A percentile compares a stretch with the other conserved stretches of the same genome.
Conservation (phyloP, 495 filamentous ascomycete genomes). For the Monascus purpureus region DNA sequence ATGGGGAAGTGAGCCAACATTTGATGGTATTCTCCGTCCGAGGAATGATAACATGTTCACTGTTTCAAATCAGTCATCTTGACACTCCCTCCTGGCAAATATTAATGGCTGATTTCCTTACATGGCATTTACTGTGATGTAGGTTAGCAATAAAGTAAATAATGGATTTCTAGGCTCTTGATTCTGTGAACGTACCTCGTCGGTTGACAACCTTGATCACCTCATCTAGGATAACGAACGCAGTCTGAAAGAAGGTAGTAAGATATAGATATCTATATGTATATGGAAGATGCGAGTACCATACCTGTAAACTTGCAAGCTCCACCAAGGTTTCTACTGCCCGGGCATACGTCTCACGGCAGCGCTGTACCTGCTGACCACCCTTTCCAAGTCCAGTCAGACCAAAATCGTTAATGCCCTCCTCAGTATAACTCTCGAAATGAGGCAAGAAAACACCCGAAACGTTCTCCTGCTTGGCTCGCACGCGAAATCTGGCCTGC, state of each 20-base stretch:
- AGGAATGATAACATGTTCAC: constrained; percentile 94
- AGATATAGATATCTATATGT: background rate
- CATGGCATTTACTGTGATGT: constrained; percentile 75
- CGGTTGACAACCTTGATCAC: constrained; percentile 99
- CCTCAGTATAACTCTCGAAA: constrained; percentile 71
- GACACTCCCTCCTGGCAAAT: too few relatives aligned
- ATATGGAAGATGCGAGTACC: constrained; percentile 2
- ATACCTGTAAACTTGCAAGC: constrained; percentile 78
- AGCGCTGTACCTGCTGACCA: constrained; percentile 90
- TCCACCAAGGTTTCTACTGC: constrained; percentile 96
- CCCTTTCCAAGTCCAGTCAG: constrained; percentile 94
- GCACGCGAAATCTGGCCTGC: constrained; percentile 77
- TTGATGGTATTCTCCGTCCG: constrained; percentile 98
- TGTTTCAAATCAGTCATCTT: constrained; percentile 4
- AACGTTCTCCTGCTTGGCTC: constrained; percentile 96
- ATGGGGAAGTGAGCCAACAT: constrained; percentile 35
- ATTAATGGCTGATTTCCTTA: constrained; percentile 35
- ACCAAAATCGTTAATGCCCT: constrained; percentile 90
- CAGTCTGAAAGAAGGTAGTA: constrained; percentile 43
- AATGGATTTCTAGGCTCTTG: background rate
- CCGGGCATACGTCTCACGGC: constrained; percentile 91
- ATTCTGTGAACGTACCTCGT: constrained; percentile 45
- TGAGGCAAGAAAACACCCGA: constrained; percentile 86
- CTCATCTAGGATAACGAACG: constrained; percentile 94
- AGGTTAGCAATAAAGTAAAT: background rate